These are phyloP conservation scores for Backusella circina DNA, from an alignment of 192 early-diverging fungal genomes.

Conservation along the genomic window DNA sequence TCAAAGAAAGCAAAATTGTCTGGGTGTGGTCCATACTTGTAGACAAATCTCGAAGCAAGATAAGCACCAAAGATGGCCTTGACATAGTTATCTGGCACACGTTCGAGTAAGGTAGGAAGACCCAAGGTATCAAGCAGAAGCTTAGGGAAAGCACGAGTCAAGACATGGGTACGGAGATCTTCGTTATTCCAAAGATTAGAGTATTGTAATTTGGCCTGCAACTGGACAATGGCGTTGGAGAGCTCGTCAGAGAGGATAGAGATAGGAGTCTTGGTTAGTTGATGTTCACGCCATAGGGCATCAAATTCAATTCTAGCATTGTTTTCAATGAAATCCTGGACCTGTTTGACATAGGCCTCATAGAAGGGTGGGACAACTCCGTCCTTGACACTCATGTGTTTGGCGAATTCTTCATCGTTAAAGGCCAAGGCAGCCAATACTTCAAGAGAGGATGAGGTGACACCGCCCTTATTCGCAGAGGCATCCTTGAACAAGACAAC, in stretches of 20 bases:
- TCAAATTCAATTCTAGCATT: slow-evolving; percentile 97
- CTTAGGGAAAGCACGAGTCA: slow-evolving; percentile 90
- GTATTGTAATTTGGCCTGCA: slow-evolving; percentile 88
- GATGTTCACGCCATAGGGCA: slow-evolving; percentile 86
- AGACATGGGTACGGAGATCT: slow-evolving; percentile 72
- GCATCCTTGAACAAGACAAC: slow-evolving; percentile 97
- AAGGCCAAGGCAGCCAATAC: slow-evolving; percentile 97
- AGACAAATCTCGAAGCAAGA: slow-evolving; percentile 95
- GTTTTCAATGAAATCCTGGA: slow-evolving; percentile 89
- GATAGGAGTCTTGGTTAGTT: slow-evolving; percentile 72
- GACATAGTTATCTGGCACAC: slow-evolving; percentile 92
- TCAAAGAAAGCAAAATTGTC: slow-evolving; percentile 98
- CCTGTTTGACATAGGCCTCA: slow-evolving; percentile 87
- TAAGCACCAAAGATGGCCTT: slow-evolving; percentile 97
- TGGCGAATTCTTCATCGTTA: slow-evolving; percentile 84
- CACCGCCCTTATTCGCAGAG: slow-evolving; percentile 99
- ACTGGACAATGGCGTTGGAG: slow-evolving; percentile 84
- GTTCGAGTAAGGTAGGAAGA: slow-evolving; percentile 78
- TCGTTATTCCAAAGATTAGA: slow-evolving; percentile 94
- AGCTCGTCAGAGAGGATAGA: slow-evolving; percentile 89
- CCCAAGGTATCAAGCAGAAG: slow-evolving; percentile 87
- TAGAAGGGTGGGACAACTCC: slow-evolving; percentile 83
- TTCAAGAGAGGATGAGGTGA: slow-evolving; percentile 96
- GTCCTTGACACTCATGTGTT: slow-evolving; percentile 87
- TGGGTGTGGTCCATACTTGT: slow-evolving; percentile 91